phyloP scores from a whole-genome alignment of 331 rosid species.

The Malus hybrid region DNA sequence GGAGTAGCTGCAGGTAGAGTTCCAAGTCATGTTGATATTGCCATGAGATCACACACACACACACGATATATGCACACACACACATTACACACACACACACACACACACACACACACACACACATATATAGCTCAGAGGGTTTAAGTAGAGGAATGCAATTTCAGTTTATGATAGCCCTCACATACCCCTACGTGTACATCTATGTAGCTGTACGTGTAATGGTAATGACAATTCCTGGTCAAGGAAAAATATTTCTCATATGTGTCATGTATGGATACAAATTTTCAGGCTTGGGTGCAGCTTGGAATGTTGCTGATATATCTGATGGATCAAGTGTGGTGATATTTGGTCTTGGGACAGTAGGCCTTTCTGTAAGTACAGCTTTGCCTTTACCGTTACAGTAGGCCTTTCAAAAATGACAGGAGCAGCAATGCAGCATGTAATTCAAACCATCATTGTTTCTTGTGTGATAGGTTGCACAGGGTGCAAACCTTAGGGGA shows the following conservation, averaged over 20 bases:
- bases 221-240: not conserved
- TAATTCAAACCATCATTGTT: slow-evolving; percentile 1
- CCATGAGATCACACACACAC: not conserved
- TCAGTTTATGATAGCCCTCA: not conserved
- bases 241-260: not conserved
- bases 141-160: not conserved
- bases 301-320: slow-evolving; percentile 92
- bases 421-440: too few relatives aligned
- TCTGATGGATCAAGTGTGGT: slow-evolving; percentile 86
- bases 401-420: too few relatives aligned
- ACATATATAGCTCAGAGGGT: too few relatives aligned
- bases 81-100: too few relatives aligned
- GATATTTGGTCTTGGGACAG: slow-evolving; percentile 62
- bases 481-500: slow-evolving; percentile 80
- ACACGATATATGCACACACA: not conserved
- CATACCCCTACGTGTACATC: not conserved
- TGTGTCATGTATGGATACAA: not conserved
- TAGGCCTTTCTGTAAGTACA: too few relatives aligned
- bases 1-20: slow-evolving; percentile 90
- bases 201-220: not conserved
- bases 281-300: slow-evolving; percentile 78
- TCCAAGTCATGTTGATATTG: not conserved
- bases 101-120: too few relatives aligned
- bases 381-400: too few relatives aligned
- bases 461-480: slow-evolving; percentile 63